These are phyloP conservation scores for Rhododendron henanense DNA, from an alignment of 148 eudicot species.

Conservation along the genomic window DNA sequence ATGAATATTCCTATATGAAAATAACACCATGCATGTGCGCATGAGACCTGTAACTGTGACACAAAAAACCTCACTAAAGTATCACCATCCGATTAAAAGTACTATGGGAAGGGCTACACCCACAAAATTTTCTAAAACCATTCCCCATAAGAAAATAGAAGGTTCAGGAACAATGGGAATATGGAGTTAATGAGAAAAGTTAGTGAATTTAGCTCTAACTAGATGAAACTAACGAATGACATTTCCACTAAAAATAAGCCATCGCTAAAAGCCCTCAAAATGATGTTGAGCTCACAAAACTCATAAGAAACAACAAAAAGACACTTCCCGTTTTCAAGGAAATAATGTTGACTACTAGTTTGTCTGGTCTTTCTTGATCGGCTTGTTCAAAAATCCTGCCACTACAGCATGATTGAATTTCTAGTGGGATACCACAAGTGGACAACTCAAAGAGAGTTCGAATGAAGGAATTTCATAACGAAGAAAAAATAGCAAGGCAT, in stretches of 20 bases:
- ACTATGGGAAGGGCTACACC: not conserved
- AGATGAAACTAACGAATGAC: not conserved
- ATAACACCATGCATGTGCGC: not conserved
- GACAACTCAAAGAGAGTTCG: not conserved
- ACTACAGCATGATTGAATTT: not conserved
- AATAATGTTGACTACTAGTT: not conserved
- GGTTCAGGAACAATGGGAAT: not conserved
- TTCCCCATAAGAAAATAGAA: not conserved
- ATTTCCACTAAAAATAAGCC: not conserved
- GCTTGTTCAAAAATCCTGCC: not conserved
- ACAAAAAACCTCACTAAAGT: not conserved
- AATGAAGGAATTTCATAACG: not conserved
- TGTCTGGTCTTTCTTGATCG: not conserved
- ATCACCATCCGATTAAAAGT: not conserved
- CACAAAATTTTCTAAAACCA: not conserved
- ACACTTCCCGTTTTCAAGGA: not conserved
- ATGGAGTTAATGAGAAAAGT: not conserved
- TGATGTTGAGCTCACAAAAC: not conserved
- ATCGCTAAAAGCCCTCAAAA: not conserved
- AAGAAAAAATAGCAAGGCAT: not conserved
- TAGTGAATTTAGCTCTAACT: not conserved
- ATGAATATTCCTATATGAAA: not conserved
- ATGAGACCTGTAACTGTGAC: not conserved
- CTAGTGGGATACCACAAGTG: not conserved
- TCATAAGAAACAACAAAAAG: not conserved